These are phyloP conservation scores for Fusarium concolor DNA, from an alignment of 2,329 filamentous ascomycete genomes.

Conservation along the genomic window DNA sequence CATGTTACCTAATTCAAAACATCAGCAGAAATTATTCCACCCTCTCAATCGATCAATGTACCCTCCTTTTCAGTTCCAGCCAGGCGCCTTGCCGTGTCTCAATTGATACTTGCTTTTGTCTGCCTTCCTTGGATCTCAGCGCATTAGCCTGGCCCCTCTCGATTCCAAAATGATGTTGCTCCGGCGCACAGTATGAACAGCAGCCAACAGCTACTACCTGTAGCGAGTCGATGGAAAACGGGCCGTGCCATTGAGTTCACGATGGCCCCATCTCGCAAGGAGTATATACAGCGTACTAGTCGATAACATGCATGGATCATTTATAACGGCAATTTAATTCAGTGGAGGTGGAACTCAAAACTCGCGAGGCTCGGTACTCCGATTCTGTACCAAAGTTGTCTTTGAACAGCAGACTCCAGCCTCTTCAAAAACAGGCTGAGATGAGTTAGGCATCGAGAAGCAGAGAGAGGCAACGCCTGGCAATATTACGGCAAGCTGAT, in stretches of 20 bases:
- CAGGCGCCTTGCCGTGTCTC: background rate
- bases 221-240: constrained; percentile 38
- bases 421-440: background rate
- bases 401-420: background rate
- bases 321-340: background rate
- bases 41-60: background rate
- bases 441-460: background rate
- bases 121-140: background rate
- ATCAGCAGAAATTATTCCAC: background rate
- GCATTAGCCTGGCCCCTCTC: constrained; percentile 14
- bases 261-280: background rate
- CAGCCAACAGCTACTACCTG: constrained; percentile 20
- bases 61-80: background rate
- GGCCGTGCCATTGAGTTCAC: constrained; percentile 41
- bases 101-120: constrained; percentile 10
- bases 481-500: background rate
- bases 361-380: background rate
- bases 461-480: background rate
- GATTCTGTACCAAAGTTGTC: background rate
- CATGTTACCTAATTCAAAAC: background rate
- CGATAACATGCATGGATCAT: background rate
- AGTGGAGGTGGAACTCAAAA: background rate
- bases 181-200: constrained; percentile 5
- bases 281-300: background rate
- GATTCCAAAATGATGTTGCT: constrained; percentile 16